These are phyloP conservation scores for Cercospora brassicicola DNA, from an alignment of 2,329 filamentous ascomycete genomes.

Conservation along the genomic window DNA sequence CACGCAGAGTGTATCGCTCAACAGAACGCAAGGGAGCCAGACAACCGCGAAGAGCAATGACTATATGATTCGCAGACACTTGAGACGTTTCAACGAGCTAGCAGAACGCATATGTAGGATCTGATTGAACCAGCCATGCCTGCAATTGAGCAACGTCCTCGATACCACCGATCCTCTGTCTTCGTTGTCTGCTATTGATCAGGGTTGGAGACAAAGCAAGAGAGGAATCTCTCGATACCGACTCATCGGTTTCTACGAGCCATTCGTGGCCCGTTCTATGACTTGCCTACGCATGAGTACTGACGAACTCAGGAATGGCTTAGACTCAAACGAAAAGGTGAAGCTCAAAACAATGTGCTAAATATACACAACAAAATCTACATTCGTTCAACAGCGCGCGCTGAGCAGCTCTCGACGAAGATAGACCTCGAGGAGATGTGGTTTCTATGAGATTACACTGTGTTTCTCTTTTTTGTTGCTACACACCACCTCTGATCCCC, in stretches of 20 bases:
- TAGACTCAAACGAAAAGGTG: neutral
- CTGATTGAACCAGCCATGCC: too few species aligned
- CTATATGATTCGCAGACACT: too few species aligned
- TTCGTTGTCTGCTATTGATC: neutral
- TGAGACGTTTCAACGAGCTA: too few species aligned
- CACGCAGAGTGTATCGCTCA: too few species aligned
- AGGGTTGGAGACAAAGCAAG: neutral
- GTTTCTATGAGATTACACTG: constrained; percentile 31
- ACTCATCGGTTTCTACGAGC: neutral
- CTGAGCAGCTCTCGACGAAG: neutral
- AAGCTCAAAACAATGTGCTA: constrained; percentile 9
- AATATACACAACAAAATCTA: constrained; percentile 13
- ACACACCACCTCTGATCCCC: constrained; percentile 11
- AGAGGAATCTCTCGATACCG: neutral
- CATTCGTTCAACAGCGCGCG: neutral
- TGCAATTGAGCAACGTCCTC: too few species aligned
- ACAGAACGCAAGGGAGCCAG: too few species aligned
- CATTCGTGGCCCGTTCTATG: neutral
- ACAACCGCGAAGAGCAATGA: too few species aligned
- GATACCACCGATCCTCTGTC: neutral
- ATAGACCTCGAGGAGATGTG: constrained; percentile 5
- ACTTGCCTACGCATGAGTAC: neutral
- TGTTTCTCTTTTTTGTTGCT: constrained; percentile 21
- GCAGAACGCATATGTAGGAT: too few species aligned
- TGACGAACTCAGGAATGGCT: neutral